Conservation (phyloP, 2,329 filamentous ascomycete genomes). For the Penicillium sp. region DNA sequence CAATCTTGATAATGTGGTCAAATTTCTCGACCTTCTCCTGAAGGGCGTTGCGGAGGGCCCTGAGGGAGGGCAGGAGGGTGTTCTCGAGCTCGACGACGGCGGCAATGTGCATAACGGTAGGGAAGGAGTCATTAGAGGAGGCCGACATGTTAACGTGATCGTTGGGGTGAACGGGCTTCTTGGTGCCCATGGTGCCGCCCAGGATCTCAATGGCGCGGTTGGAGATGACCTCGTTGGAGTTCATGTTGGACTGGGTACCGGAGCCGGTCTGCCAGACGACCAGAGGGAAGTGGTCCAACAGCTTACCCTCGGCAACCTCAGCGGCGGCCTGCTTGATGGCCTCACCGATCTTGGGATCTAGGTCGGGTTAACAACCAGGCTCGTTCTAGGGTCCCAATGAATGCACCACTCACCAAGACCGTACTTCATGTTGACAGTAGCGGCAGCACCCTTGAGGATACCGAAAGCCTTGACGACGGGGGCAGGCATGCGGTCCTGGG, state of each 20-base stretch:
- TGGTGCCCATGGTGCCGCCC: constrained; percentile 87
- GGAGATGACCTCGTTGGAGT: constrained; percentile 99
- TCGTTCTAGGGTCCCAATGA: background rate
- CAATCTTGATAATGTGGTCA: constrained; percentile 97
- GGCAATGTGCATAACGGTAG: constrained; percentile 99
- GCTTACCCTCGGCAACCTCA: constrained; percentile 90
- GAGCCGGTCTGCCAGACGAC: constrained; percentile 99
- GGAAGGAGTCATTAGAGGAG: constrained; percentile 98
- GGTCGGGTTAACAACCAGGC: background rate
- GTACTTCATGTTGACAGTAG: constrained; percentile 91
- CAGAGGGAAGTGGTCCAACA: constrained; percentile 94
- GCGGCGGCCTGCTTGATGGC: constrained; percentile 92
- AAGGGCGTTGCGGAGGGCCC: constrained; percentile 76
- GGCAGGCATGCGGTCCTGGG: constrained; percentile 95
- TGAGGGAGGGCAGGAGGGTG: constrained; percentile 77
- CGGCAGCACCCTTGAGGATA: constrained; percentile 94
- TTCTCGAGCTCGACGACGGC: constrained; percentile 90
- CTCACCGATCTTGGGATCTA: constrained; percentile 83
- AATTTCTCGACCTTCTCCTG: constrained; percentile 88
- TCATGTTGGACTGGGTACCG: constrained; percentile 99
- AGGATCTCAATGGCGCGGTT: constrained; percentile 98
- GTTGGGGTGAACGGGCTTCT: constrained; percentile 98
- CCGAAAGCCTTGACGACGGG: constrained; percentile 91
- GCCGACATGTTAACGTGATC: constrained; percentile 99
- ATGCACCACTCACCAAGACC: constrained; percentile 62